Evolutionary conservation across 306 rosid genomes (phyloP).

Genomic region (Spatholobus suberectus): DNA sequence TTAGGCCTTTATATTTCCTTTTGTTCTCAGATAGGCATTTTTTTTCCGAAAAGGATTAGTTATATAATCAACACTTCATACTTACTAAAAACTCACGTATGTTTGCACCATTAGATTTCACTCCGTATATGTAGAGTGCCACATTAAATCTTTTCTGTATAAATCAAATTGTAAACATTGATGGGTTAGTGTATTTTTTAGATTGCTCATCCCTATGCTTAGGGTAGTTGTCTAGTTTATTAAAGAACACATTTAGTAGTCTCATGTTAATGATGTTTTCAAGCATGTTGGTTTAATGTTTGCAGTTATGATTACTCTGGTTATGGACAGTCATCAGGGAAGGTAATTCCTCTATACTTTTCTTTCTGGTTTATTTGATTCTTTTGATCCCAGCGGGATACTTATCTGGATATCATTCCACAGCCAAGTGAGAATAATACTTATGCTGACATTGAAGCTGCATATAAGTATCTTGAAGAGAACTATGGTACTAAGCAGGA

Average conservation of each 20-base stretch:
- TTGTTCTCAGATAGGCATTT: background rate
- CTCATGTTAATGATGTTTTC: slow-evolving; percentile 10
- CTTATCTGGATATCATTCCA: slow-evolving; percentile 41
- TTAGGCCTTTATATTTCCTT: slow-evolving; percentile 1
- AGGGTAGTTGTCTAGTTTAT: background rate
- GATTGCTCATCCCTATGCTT: background rate
- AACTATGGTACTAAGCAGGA: slow-evolving; percentile 79
- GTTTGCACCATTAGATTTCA: background rate
- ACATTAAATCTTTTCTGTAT: background rate
- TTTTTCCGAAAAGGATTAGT: background rate
- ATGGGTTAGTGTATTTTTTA: background rate
- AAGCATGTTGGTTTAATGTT: slow-evolving; percentile 33
- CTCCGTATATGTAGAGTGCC: background rate
- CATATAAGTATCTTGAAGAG: slow-evolving; percentile 85
- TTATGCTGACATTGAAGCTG: slow-evolving; percentile 92
- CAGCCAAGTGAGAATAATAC: slow-evolving; percentile 92
- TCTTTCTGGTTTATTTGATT: slow-evolving; percentile 32
- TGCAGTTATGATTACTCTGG: slow-evolving; percentile 92
- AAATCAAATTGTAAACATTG: slow-evolving; percentile 25
- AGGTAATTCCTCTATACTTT: slow-evolving; percentile 55
- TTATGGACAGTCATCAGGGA: slow-evolving; percentile 88
- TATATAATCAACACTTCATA: background rate
- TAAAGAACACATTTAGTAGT: background rate
- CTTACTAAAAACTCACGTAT: background rate
- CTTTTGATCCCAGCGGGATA: slow-evolving; percentile 10